Evolutionary conservation across 169 alveolate genomes (phyloP).

Genomic region (Plasmodium knowlesi): DNA sequence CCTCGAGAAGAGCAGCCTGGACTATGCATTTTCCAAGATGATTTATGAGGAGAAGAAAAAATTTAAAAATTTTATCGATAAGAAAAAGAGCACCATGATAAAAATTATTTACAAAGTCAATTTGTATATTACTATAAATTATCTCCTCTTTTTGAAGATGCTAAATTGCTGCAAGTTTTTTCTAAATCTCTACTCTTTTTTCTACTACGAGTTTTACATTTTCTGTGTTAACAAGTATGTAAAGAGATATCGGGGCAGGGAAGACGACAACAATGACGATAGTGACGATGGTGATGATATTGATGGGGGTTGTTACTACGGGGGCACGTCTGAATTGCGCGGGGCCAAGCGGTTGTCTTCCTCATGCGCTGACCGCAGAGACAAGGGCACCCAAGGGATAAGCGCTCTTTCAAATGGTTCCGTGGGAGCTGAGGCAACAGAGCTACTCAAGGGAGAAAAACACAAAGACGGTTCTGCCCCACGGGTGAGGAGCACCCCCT

Average conservation of each 20-base stretch:
- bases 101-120: conserved; percentile 51
- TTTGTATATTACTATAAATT: conserved; percentile 57
- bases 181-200: conserved; percentile 34
- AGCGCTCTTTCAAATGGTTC: not conserved
- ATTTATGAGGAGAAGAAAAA: conserved; percentile 21
- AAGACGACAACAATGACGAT: not conserved
- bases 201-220: conserved; percentile 67
- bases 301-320: not conserved
- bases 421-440: not conserved
- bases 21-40: conserved; percentile 66
- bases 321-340: not conserved
- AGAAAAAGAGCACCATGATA: conserved; percentile 32
- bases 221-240: conserved; percentile 50
- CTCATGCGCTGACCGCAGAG: not conserved
- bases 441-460: not conserved
- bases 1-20: conserved; percentile 63
- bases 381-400: not conserved
- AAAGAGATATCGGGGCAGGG: not conserved
- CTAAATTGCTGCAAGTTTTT: conserved; percentile 46
- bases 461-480: not conserved
- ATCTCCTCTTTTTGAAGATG: conserved; percentile 56
- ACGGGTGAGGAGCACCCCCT: not conserved
- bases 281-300: not conserved
- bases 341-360: not conserved
- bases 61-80: conserved; percentile 19